phyloP scores from a whole-genome alignment of 2,329 filamentous ascomycete species.

The Nemania abortiva region DNA sequence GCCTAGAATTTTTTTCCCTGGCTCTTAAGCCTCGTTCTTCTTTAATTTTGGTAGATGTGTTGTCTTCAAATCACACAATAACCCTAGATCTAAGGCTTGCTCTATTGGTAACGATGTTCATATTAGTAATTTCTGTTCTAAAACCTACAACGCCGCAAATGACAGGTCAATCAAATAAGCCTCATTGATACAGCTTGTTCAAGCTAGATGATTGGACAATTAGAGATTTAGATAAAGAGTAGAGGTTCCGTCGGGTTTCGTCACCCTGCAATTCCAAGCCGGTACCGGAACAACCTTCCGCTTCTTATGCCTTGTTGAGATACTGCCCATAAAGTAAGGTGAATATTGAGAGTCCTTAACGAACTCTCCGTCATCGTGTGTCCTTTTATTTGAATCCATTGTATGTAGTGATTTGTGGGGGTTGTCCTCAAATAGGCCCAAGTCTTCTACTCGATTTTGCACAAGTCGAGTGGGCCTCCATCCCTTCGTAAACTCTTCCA shows the following conservation, averaged over 20 bases:
- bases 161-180: no score
- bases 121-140: no score
- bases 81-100: no score
- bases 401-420: background rate
- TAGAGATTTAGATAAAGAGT: no score
- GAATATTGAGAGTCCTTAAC: conserved; percentile 3
- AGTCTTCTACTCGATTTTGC: conserved; percentile 44
- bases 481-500: conserved; percentile 23
- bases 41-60: no score
- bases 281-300: conserved; percentile 3
- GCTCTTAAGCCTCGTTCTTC: no score
- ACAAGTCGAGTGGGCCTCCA: conserved; percentile 42
- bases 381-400: background rate
- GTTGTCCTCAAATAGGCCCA: conserved; percentile 30
- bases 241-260: background rate
- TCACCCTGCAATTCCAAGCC: conserved; percentile 2
- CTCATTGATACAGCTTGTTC: no score
- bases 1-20: no score
- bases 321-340: conserved; percentile 12
- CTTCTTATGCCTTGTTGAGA: background rate
- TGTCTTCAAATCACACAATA: no score
- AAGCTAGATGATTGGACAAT: no score
- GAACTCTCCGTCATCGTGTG: background rate
- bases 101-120: no score
- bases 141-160: no score